phyloP scores from a whole-genome alignment of 805 yeast genomes.

The Candida montana region DNA sequence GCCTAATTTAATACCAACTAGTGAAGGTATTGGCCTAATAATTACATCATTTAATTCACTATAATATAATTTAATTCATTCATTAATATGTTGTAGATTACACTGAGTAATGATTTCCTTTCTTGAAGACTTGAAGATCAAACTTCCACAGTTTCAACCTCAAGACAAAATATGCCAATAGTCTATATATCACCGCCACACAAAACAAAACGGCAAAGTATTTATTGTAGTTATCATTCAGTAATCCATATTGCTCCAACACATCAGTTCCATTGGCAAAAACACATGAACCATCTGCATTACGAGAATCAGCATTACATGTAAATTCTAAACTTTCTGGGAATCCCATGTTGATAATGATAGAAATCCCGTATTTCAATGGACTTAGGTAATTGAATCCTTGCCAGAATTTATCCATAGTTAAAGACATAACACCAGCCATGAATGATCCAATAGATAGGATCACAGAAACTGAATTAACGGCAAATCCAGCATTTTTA shows the following conservation, averaged over 20 bases:
- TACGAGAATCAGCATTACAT: conserved; percentile 34
- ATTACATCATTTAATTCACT: background rate
- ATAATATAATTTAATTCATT: too few species aligned
- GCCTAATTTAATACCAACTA: background rate
- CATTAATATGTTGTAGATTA: too few species aligned
- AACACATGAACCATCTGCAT: conserved; percentile 40
- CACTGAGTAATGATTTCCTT: background rate
- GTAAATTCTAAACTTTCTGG: conserved; percentile 38
- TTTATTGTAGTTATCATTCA: conserved; percentile 26
- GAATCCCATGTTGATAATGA: conserved; percentile 51
- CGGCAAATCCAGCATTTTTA: conserved; percentile 73
- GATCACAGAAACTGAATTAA: conserved; percentile 61
- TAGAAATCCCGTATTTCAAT: conserved; percentile 60
- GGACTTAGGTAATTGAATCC: conserved; percentile 79
- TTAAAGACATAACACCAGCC: conserved; percentile 80
- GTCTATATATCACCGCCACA: conserved; percentile 37
- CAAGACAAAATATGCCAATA: conserved; percentile 29
- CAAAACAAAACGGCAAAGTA: conserved; percentile 35
- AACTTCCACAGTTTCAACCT: conserved; percentile 18
- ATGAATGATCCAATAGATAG: conserved; percentile 70
- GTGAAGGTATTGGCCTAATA: background rate
- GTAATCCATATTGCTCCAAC: conserved; percentile 38
- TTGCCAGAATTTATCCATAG: conserved; percentile 63
- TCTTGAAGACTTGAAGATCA: conserved; percentile 15
- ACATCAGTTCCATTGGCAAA: conserved; percentile 53